Evolutionary conservation across 345 rosid genomes (phyloP).

Genomic region (Pistacia integerrima): DNA sequence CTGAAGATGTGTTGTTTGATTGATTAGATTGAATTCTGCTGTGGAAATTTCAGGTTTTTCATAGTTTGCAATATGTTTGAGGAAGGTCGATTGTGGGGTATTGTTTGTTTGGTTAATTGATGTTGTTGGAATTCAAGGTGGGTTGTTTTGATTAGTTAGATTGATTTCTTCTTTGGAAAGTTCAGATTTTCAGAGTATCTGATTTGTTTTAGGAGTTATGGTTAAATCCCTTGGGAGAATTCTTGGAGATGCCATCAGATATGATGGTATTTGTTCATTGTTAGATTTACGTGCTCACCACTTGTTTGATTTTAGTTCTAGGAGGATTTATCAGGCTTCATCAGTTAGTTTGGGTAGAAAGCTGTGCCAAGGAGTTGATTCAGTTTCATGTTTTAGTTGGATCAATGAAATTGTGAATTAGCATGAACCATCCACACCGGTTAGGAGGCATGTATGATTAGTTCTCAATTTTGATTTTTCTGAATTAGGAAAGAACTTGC

Average conservation of each 20-base stretch:
- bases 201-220: background rate
- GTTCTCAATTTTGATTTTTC: background rate
- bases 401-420: background rate
- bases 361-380: background rate
- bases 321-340: background rate
- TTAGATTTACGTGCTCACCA: background rate
- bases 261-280: background rate
- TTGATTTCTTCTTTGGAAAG: background rate
- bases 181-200: background rate
- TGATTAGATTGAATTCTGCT: background rate
- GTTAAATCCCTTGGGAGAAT: constrained; percentile 1
- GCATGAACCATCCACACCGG: background rate
- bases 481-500: background rate
- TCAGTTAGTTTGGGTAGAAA: background rate
- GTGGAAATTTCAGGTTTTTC: constrained; percentile 5
- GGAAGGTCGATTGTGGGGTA: background rate
- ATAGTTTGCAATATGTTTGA: background rate
- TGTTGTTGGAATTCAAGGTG: constrained; percentile 4
- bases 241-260: background rate
- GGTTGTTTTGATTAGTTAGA: background rate
- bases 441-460: background rate
- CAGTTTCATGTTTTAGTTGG: background rate
- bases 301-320: constrained; percentile 8
- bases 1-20: background rate
- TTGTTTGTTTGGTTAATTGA: background rate